Base-by-base conservation (phyloP, 805 yeast genomes). In the Barnettozyma populi region DNA sequence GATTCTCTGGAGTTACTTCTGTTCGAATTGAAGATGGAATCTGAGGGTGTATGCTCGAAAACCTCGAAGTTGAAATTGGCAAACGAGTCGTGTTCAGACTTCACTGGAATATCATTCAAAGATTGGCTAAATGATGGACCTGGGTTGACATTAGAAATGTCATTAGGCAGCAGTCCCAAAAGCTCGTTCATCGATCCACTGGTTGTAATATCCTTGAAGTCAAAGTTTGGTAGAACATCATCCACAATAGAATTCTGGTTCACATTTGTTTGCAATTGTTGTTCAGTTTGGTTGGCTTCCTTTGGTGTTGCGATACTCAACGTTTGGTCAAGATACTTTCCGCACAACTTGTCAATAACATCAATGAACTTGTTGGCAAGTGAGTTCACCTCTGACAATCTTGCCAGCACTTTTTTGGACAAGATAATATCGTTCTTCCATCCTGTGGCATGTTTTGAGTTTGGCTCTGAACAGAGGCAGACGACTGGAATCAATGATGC, bases 401-500 rank as follows among this genome's bases (percentile, higher is more conserved):
- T 61, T 2, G 56, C 49, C 46, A 76, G 53, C 1, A 72, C 67
- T 19, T 60, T 60, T 48, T 73, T 76, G 4, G 78, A 72, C 14
- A 62, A 59, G 14, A 66, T 63, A 31, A 77, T 71, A 55, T 72
- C 76, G 11, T 62, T 59, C 51, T 54, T 61, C 82, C 82, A 78
- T 13, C 61, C 61, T 4, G 44, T 45, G 2, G 77, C 68, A 54
- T 73, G 71, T 43, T 72, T 69, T 13, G 79, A 72, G 5, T 57
- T 56, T 6, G 79, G 75, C 46, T 78, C 81, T 9, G 80, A 70
- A 50, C 79, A 73, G 16, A 75, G 59, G 53, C 80, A 76, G 9
- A 77, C 74, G 45, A 80, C 71, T 8, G 83, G 80, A 43, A 82
- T 76, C 47, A 82, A 63, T 5, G 77, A 74, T 2, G 86, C 85